These are phyloP conservation scores for Elongisporangium senticosum DNA, from an alignment of 352 stramenopile genomes.

Conservation along the genomic window DNA sequence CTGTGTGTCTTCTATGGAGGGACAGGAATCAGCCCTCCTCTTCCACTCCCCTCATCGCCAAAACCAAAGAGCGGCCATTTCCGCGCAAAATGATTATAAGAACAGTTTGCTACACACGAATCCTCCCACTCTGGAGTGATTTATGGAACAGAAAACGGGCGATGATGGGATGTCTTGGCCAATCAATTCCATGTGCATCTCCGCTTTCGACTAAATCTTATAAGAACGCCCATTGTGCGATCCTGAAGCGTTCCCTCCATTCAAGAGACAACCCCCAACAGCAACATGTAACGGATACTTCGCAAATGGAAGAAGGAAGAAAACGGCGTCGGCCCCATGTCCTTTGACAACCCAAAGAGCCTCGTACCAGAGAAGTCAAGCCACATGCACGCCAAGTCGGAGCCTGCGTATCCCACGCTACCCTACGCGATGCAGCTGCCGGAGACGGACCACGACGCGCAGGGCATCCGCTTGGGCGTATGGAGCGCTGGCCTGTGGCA, in stretches of 20 bases:
- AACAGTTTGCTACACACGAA: neutral
- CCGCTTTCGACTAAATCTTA: neutral
- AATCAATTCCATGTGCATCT: neutral
- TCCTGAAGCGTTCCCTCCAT: neutral
- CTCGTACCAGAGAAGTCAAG: neutral
- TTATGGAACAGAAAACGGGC: neutral
- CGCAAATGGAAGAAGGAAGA: neutral
- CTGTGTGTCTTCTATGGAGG: neutral
- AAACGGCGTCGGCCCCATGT: neutral
- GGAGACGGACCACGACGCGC: neutral
- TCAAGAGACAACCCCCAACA: neutral
- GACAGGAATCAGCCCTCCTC: too few relatives aligned
- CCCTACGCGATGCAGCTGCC: neutral
- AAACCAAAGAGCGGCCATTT: neutral
- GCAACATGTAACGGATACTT: neutral
- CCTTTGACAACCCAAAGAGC: neutral
- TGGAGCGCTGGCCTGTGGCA: slow-evolving; percentile 38
- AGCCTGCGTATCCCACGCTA: neutral
- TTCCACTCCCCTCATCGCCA: neutral
- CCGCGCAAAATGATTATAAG: neutral
- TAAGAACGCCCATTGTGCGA: neutral
- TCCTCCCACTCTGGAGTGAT: neutral
- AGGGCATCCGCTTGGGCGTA: slow-evolving; percentile 19
- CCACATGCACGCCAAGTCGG: neutral
- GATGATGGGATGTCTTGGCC: neutral